phyloP scores from a whole-genome alignment of 768 basidiomycete species.

The Hemileccinum impolitum region DNA sequence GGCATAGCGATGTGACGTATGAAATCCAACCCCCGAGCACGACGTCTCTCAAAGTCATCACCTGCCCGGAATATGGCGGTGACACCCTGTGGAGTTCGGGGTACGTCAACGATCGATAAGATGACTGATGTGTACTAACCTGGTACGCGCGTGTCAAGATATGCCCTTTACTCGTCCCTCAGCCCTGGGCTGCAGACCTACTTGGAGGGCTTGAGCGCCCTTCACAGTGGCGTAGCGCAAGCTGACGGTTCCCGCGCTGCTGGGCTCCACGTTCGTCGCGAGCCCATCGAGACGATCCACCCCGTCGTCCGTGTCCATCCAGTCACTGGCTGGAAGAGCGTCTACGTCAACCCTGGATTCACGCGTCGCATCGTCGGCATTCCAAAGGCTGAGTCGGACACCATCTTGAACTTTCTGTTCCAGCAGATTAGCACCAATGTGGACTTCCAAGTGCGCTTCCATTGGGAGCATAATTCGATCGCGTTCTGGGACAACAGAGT shows the following conservation, averaged over 20 bases:
- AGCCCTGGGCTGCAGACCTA: constrained; percentile 74
- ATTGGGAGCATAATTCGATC: constrained; percentile 71
- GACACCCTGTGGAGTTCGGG: constrained; percentile 83
- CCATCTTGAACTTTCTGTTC: constrained; percentile 67
- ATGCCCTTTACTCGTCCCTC: constrained; percentile 79
- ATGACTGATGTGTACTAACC: constrained; percentile 3
- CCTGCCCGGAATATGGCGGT: constrained; percentile 67
- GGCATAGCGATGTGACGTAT: constrained; percentile 82
- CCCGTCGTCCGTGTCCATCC: constrained; percentile 85
- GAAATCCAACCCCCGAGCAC: constrained; percentile 79
- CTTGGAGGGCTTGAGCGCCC: constrained; percentile 66
- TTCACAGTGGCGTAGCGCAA: constrained; percentile 77
- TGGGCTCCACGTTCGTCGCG: constrained; percentile 65
- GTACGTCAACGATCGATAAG: constrained; percentile 34
- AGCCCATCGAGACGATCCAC: constrained; percentile 67
- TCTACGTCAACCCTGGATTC: constrained; percentile 84
- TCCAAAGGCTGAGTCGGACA: constrained; percentile 80
- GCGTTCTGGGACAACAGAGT: constrained; percentile 90
- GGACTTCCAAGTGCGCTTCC: constrained; percentile 74
- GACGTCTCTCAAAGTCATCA: constrained; percentile 73
- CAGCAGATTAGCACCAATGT: constrained; percentile 65
- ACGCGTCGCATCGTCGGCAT: constrained; percentile 75
- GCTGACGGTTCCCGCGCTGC: constrained; percentile 71
- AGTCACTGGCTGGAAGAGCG: constrained; percentile 78
- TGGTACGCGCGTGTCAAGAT: constrained; percentile 38